Conservation (phyloP, 192 early-diverging fungal species). For the Dissophora ornata region DNA sequence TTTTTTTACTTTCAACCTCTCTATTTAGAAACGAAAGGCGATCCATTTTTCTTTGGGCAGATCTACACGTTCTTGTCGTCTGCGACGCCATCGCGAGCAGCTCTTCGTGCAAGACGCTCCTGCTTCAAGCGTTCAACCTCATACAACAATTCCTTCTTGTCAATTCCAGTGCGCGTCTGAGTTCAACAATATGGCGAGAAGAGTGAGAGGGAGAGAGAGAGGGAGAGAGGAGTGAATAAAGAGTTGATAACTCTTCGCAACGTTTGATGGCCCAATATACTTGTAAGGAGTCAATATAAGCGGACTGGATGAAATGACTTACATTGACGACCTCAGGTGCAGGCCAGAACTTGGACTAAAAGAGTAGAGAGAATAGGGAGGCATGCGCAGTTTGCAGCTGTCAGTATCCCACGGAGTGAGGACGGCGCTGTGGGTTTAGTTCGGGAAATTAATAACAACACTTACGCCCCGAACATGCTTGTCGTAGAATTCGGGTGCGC, state of each 20-base stretch:
- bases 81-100: constrained; percentile 34
- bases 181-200: not conserved
- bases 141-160: constrained; percentile 40
- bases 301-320: no score
- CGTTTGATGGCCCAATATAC: no score
- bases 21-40: no score
- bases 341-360: constrained; percentile 54
- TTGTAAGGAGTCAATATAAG: no score
- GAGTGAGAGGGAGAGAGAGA: not conserved
- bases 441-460: no score
- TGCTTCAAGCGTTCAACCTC: constrained; percentile 51
- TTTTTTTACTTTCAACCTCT: no score
- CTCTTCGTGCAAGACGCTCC: constrained; percentile 49
- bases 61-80: constrained; percentile 41
- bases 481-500: constrained; percentile 54
- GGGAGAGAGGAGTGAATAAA: not conserved
- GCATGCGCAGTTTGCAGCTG: not conserved
- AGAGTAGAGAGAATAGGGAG: not conserved
- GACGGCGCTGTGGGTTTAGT: no score
- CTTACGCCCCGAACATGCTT: constrained; percentile 50
- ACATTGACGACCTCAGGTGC: constrained; percentile 46
- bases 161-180: constrained; percentile 51
- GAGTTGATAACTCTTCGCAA: no score
- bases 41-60: no score
- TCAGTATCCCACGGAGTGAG: no score